Base-by-base conservation (phyloP, 495 filamentous ascomycete species). In the Lindgomyces ingoldianus region DNA sequence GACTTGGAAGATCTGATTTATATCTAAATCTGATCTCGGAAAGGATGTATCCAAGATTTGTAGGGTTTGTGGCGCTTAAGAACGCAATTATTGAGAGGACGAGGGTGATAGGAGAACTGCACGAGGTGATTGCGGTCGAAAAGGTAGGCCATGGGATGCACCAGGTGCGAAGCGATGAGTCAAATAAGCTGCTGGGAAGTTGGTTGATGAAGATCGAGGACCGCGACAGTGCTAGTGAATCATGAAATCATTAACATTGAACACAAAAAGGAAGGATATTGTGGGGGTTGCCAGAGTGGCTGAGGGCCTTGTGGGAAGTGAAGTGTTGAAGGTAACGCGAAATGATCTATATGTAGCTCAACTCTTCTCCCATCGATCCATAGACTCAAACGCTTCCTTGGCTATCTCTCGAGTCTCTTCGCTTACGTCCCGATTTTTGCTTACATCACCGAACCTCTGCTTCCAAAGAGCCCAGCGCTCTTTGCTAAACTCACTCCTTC, bases 381-480 rank as follows among this genome's bases (percentile, higher is more conserved):
- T 67, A 1, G 9, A 21, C 46, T 30, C 59, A 18, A 57, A 18
- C 0, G 62, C 54, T 24, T 67, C 36, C 4, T 21, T 33, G 9
- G 68, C 60, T 44, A 62, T 57, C 25, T 56, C 19, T 22, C 57
- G 51, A 9, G 62, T 70, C 44, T 70, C 68, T 30, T 57, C 33
- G 19, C 24, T 41, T 8, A 60, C 11, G 10, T 30, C 59, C 46
- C 60, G 46, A 44, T 29, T 51, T 44, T 51, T 22, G 8, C 12
- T 26, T 14, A 63, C n/a, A 16, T 63, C 59, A 16, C 25, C 53
- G 60, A 70, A 70, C 29, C 63, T 59, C 47, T 47, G 57, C 47
- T 59, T 67, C 62, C 68, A 62, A 1, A 60, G 48, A 21, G 25
- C 52, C 67, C 67, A 70, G 18, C 67, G 57, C 22, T 56, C 67